phyloP scores from a whole-genome alignment of 148 eudicot species.

The Nepenthes gracilis region DNA sequence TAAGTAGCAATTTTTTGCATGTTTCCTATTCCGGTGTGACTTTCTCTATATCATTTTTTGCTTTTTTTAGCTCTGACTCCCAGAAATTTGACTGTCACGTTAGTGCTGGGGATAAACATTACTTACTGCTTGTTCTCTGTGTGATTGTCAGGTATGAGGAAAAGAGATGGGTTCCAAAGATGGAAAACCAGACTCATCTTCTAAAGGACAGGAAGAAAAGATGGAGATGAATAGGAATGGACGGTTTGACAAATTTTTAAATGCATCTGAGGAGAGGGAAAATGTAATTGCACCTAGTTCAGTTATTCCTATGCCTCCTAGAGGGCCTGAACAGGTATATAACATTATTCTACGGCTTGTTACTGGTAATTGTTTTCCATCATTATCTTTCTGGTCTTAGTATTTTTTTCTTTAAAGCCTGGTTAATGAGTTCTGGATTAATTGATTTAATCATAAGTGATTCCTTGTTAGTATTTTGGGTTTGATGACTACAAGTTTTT shows the following conservation, averaged over 20 bases:
- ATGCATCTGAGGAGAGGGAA: slow-evolving; percentile 42
- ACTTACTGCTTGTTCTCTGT: background rate
- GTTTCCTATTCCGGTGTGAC: background rate
- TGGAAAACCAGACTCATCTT: slow-evolving; percentile 48
- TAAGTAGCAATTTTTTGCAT: too few relatives aligned
- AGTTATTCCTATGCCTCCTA: slow-evolving; percentile 73
- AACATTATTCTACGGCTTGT: background rate
- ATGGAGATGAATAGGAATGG: slow-evolving; percentile 48
- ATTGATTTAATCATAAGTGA: too few relatives aligned
- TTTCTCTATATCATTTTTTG: background rate
- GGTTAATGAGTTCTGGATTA: background rate
- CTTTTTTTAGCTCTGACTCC: background rate
- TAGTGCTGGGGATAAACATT: background rate
- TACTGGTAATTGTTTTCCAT: background rate
- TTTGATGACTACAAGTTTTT: too few relatives aligned
- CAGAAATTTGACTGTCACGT: background rate
- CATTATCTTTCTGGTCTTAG: background rate
- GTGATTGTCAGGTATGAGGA: slow-evolving; percentile 69
- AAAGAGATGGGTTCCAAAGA: slow-evolving; percentile 83
- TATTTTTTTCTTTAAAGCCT: background rate
- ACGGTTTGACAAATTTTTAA: slow-evolving; percentile 22
- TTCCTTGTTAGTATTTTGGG: too few relatives aligned
- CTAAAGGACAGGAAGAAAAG: slow-evolving; percentile 44
- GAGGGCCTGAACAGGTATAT: slow-evolving; percentile 63
- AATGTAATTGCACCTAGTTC: slow-evolving; percentile 26